phyloP scores from a whole-genome alignment of 2,329 filamentous ascomycete species.

The Xylariales sp. region DNA sequence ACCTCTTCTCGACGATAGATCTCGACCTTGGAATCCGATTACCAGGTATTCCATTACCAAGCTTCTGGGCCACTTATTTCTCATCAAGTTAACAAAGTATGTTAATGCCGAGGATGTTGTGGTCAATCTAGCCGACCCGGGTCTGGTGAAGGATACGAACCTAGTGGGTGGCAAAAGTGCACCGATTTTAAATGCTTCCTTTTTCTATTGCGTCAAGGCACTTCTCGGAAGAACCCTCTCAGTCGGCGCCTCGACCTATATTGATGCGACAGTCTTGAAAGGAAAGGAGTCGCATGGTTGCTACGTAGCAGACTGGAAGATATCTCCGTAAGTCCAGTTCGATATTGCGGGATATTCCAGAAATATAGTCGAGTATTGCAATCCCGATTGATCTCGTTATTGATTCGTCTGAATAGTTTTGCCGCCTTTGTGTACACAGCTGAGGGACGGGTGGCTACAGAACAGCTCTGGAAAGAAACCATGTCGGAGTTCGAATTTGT shows the following conservation, averaged over 20 bases:
- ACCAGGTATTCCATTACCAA: constrained; percentile 19
- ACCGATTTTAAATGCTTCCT: not conserved
- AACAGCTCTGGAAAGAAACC: constrained; percentile 3
- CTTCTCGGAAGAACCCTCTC: not conserved
- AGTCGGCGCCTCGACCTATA: constrained; percentile 3
- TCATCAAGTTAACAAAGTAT: constrained; percentile 1
- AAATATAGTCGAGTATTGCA: not conserved
- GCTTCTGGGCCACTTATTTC: constrained; percentile 1
- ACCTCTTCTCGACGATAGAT: constrained; percentile 11
- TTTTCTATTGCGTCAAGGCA: not conserved
- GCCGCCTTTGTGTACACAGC: constrained; percentile 1
- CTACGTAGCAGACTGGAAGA: not conserved
- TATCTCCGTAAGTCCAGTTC: not conserved
- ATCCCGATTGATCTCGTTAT: too few relatives aligned
- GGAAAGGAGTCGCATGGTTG: constrained; percentile 1
- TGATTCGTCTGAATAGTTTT: too few relatives aligned
- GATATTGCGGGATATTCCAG: not conserved
- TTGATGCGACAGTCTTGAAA: not conserved
- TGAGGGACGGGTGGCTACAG: not conserved
- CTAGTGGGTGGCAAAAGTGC: not conserved
- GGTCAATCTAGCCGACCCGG: constrained; percentile 1
- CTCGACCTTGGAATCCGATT: constrained; percentile 10
- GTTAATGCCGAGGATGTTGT: not conserved
- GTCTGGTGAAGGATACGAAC: constrained; percentile 1
- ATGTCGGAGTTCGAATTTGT: constrained; percentile 2